Conservation (phyloP, 2,329 filamentous ascomycete genomes). For the Hypoxylon sp. region DNA sequence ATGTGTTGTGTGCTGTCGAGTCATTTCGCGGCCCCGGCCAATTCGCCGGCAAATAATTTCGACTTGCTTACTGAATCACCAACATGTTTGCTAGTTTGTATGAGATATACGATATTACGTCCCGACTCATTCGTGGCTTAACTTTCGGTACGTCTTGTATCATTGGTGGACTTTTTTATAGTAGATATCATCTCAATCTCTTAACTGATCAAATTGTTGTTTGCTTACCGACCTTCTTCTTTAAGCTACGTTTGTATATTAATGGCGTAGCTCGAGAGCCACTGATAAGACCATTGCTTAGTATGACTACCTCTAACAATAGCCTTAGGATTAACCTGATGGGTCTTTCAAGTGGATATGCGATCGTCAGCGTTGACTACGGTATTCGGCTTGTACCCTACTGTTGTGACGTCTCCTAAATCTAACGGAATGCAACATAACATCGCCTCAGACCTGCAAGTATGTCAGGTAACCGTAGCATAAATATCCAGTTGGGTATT, state of each 20-base stretch:
- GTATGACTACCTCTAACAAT: constrained; percentile 8
- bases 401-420: neutral
- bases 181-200: constrained; percentile 14
- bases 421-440: constrained; percentile 16
- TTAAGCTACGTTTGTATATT: constrained; percentile 32
- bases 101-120: constrained; percentile 8
- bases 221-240: constrained; percentile 41
- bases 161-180: constrained; percentile 33
- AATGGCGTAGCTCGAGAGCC: constrained; percentile 3
- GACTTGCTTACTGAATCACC: constrained; percentile 7
- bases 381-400: constrained; percentile 6
- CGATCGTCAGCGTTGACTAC: neutral
- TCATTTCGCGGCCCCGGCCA: constrained; percentile 17
- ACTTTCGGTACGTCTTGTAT: neutral
- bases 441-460: neutral
- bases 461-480: neutral
- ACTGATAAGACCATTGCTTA: constrained; percentile 30
- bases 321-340: constrained; percentile 5
- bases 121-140: constrained; percentile 8
- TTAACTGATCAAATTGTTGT: constrained; percentile 14
- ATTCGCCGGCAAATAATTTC: constrained; percentile 9
- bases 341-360: constrained; percentile 8
- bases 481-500: constrained; percentile 14
- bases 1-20: constrained; percentile 2
- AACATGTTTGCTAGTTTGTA: constrained; percentile 24